These are phyloP conservation scores for Trichophyton simii DNA, from an alignment of 2,329 filamentous ascomycete species.

Conservation along the genomic window DNA sequence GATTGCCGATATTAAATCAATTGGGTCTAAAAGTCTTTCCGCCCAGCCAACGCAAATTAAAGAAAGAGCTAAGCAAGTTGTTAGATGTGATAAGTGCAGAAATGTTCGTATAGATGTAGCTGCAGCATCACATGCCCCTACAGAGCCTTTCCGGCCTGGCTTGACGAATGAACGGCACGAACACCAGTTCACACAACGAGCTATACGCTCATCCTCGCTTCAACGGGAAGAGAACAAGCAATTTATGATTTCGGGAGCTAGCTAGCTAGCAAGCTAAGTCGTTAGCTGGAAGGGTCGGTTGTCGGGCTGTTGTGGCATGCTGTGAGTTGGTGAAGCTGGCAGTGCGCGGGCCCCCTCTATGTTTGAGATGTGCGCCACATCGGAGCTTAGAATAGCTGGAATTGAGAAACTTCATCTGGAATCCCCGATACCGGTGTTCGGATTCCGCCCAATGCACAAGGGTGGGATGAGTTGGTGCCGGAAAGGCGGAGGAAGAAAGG, in stretches of 20 bases:
- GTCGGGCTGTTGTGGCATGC: neutral
- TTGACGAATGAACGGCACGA: neutral
- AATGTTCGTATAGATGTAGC: neutral
- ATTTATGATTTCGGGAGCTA: neutral
- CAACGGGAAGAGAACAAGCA: neutral
- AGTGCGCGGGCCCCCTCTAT: neutral
- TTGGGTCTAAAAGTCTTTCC: neutral
- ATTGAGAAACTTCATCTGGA: neutral
- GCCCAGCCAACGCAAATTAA: neutral
- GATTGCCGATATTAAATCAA: neutral
- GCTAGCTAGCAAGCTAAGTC: no score
- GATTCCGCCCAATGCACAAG: neutral
- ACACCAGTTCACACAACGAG: neutral
- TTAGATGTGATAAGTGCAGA: neutral
- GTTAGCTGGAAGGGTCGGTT: no score
- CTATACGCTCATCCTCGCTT: neutral
- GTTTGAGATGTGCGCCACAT: neutral
- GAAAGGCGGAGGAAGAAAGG: neutral
- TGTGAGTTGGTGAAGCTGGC: conserved; percentile 1
- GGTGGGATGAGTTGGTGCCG: neutral
- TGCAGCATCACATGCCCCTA: neutral
- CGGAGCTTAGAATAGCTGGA: neutral
- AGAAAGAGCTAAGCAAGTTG: neutral
- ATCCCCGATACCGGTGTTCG: neutral
- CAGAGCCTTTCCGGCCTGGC: neutral